Base-by-base conservation (phyloP, 768 basidiomycete genomes). In the Naganishia randhawae region DNA sequence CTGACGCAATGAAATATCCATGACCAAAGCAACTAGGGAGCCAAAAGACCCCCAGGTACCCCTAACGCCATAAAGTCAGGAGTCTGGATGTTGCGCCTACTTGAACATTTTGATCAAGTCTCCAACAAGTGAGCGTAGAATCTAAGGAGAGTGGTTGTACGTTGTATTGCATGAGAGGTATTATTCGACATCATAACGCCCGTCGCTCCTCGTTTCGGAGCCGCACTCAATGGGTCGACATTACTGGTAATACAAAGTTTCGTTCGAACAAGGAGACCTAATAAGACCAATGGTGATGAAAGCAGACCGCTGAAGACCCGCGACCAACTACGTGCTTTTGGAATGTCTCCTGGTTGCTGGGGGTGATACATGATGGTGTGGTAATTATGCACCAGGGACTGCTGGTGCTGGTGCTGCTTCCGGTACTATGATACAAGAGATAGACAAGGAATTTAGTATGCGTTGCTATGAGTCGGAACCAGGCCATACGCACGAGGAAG, bases 401-500 rank as follows among this genome's bases (percentile, higher is more conserved):
- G 70, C 55, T 25, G 71, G 68, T 39, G 67, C 50, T n/a, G 71
- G 66, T 52, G 71, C 42, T 25, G 71, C 71, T 65, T 69, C 71
- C 27, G 71, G 71, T 61, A 65, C 70, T 71, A 25, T n/a, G 22
- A 19, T 11, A 27, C 45, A 39, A 37, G 25, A 25, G 67, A 41
- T 27, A 42, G 63, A 63, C 19, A 65, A 32, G 19, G n/a, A 17
- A 1, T 54, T 53, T 11, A 37, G 13, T 27, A 39, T 11, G 13
- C 14, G 45, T 11, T 62, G 22, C 11, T 0, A 29, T 45, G 41
- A 63, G 25, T 25, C 25, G 61, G 2, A 9, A n/a, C 27, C 11
- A 29, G 25, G 3, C 2, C 11, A 10, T 16, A 74, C 77, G 73
- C 48, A 78, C 77, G 64, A 71, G 76, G 78, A 64, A 79, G 73